Evolutionary conservation across 495 filamentous ascomycete genomes (phyloP).

Genomic region (Podospora pseudoanserina): DNA sequence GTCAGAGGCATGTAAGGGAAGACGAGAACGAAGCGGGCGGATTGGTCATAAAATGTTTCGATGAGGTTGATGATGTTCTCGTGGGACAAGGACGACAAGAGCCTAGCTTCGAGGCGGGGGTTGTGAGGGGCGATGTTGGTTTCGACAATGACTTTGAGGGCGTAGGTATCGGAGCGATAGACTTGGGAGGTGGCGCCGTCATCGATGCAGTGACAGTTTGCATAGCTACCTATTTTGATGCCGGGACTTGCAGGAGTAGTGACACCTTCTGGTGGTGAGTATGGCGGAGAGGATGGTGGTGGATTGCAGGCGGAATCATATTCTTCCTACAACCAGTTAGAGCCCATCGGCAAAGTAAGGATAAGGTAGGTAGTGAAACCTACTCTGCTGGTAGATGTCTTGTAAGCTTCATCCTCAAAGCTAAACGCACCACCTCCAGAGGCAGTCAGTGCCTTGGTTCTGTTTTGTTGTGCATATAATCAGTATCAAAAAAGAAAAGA

Average conservation of each 20-base stretch:
- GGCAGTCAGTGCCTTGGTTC: slow-evolving; percentile 21
- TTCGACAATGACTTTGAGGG: slow-evolving; percentile 85
- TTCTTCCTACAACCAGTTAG: slow-evolving; percentile 37
- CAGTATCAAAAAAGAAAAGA: not conserved
- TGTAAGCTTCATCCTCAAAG: slow-evolving; percentile 44
- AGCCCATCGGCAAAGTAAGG: not conserved
- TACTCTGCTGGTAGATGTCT: slow-evolving; percentile 39
- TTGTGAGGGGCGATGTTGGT: slow-evolving; percentile 77
- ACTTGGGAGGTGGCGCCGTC: slow-evolving; percentile 81
- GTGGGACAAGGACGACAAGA: slow-evolving; percentile 54
- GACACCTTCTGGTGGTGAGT: not conserved
- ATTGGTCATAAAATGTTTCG: slow-evolving; percentile 66
- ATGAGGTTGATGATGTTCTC: slow-evolving; percentile 58
- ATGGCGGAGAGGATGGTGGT: not conserved
- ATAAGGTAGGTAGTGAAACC: slow-evolving; percentile 10
- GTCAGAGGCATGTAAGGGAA: slow-evolving; percentile 81
- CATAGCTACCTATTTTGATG: slow-evolving; percentile 68
- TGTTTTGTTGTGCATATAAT: not conserved
- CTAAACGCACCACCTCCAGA: slow-evolving; percentile 31
- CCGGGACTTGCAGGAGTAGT: slow-evolving; percentile 27
- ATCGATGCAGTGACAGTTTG: slow-evolving; percentile 62
- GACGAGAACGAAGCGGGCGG: slow-evolving; percentile 66
- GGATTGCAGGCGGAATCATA: slow-evolving; percentile 39
- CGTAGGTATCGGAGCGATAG: slow-evolving; percentile 54
- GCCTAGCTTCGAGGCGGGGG: slow-evolving; percentile 68